These are phyloP conservation scores for Blepharisma japonicum DNA, from an alignment of 73 alveolate genomes.

Conservation along the genomic window DNA sequence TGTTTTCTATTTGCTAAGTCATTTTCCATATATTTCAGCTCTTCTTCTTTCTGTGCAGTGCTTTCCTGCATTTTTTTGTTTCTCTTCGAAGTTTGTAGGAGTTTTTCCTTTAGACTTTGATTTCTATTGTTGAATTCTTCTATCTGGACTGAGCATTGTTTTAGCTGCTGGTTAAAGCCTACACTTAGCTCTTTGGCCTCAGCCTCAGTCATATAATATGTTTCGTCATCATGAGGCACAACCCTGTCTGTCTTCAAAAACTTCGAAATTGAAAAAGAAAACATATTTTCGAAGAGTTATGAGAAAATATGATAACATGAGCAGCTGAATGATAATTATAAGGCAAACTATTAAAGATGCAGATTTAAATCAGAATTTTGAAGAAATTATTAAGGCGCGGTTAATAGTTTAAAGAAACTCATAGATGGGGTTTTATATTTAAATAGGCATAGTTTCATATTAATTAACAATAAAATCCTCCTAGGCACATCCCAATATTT, in stretches of 20 bases:
- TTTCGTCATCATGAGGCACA: not conserved
- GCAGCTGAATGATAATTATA: no score
- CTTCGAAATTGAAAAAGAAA: not conserved
- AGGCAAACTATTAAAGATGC: no score
- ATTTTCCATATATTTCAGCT: not conserved
- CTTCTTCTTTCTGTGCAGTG: not conserved
- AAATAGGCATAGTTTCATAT: no score
- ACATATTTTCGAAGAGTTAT: not conserved
- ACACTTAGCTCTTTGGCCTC: constrained; percentile 11
- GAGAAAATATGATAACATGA: not conserved
- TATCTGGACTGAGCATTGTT: not conserved
- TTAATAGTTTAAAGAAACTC: no score
- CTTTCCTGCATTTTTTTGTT: not conserved
- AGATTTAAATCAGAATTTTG: no score
- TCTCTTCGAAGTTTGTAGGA: not conserved
- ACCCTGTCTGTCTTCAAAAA: not conserved
- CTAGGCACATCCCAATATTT: no score
- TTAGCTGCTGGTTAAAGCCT: constrained; percentile 17
- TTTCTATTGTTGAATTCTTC: constrained; percentile 3
- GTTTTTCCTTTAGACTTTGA: not conserved
- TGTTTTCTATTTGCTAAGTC: not conserved
- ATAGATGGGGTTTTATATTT: no score
- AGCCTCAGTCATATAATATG: constrained; percentile 6
- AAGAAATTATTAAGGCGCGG: no score
- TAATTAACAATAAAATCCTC: no score